Conservation (phyloP, 2,329 filamentous ascomycete genomes). For the Gnomoniopsis sp. region DNA sequence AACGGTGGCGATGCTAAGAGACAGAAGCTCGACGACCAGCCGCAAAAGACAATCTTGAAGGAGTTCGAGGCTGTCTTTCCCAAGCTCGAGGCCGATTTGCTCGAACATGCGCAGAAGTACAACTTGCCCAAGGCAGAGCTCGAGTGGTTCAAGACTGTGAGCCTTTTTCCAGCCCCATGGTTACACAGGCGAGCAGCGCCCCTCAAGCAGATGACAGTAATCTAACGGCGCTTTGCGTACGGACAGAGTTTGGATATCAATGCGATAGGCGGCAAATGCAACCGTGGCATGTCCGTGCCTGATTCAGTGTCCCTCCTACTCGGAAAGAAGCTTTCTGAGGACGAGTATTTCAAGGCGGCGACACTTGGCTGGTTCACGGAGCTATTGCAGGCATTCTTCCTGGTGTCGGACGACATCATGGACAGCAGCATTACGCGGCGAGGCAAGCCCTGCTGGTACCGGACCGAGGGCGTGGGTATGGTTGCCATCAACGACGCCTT, state of each 20-base stretch:
- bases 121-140: conserved; percentile 77
- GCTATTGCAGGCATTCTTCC: conserved; percentile 97
- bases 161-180: conserved; percentile 20
- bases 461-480: conserved; percentile 83
- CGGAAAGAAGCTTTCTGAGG: conserved; percentile 64
- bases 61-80: conserved; percentile 92
- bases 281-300: conserved; percentile 96
- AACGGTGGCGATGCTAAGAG: conserved; percentile 7
- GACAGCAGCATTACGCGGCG: conserved; percentile 92
- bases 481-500: conserved; percentile 98
- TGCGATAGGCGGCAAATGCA: conserved; percentile 92
- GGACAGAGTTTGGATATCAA: conserved; percentile 77
- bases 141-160: conserved; percentile 82
- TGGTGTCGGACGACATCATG: conserved; percentile 99
- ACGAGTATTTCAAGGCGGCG: conserved; percentile 85
- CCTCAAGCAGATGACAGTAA: not conserved
- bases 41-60: conserved; percentile 71
- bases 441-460: conserved; percentile 95
- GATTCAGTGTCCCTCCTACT: conserved; percentile 84
- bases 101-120: conserved; percentile 75
- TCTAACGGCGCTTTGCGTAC: conserved; percentile 16
- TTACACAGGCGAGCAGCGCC: conserved; percentile 10
- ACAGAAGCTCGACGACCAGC: conserved; percentile 40
- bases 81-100: conserved; percentile 76
- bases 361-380: conserved; percentile 97